These are phyloP conservation scores for Penicillium flavigenum DNA, from an alignment of 495 filamentous ascomycete genomes.

Conservation along the genomic window DNA sequence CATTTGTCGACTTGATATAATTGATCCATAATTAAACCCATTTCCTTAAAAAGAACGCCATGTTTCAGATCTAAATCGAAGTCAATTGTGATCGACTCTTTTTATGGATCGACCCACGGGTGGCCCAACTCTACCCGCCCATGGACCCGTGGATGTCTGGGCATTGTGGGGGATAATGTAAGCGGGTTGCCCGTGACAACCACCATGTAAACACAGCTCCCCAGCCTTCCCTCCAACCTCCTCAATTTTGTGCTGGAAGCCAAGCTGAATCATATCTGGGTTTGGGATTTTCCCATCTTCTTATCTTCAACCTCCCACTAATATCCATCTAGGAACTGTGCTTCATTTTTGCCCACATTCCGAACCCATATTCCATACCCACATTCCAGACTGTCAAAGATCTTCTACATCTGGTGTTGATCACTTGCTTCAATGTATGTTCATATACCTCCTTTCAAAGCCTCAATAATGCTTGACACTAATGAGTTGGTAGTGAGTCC, in stretches of 20 bases:
- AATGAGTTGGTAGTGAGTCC: conserved; percentile 22
- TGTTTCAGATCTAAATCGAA: background rate
- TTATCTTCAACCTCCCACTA: conserved; percentile 8
- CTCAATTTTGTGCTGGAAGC: conserved; percentile 32
- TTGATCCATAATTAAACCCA: background rate
- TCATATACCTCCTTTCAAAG: background rate
- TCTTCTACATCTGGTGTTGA: conserved; percentile 14
- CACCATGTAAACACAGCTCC: conserved; percentile 30
- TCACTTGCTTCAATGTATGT: conserved; percentile 19
- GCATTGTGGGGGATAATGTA: conserved; percentile 8
- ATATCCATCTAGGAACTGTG: conserved; percentile 7
- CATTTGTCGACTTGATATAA: background rate
- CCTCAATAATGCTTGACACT: conserved; percentile 12
- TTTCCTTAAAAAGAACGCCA: background rate
- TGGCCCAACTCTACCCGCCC: background rate
- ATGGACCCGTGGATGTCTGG: background rate
- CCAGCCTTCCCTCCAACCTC: conserved; percentile 51
- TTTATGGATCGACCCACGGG: conserved; percentile 15
- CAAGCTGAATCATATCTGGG: conserved; percentile 14
- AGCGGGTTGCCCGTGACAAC: conserved; percentile 26
- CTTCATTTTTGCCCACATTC: conserved; percentile 4
- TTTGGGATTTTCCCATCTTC: conserved; percentile 15
- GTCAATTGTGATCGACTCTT: background rate
- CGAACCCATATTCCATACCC: conserved; percentile 5
- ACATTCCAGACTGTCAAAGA: conserved; percentile 11